A percentile compares a stretch with the other conserved stretches of the same genome.
phyloP scores from a whole-genome alignment of 768 basidiomycete species.

The Amanita thiersii region DNA sequence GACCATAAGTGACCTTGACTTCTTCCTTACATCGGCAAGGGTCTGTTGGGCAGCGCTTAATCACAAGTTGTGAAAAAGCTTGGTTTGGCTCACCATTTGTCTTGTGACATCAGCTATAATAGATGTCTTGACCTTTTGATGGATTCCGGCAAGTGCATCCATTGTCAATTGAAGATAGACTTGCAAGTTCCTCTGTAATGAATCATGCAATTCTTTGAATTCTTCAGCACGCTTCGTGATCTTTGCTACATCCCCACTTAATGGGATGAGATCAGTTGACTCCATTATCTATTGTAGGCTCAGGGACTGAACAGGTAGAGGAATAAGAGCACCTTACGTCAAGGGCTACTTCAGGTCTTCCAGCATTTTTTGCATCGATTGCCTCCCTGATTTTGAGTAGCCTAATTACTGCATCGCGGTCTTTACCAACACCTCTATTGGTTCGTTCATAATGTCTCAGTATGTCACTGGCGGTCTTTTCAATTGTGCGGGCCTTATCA shows the following conservation, averaged over 20 bases:
- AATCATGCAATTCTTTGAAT: conserved; percentile 81
- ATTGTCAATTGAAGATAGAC: conserved; percentile 84
- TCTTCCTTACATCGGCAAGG: conserved; percentile 59
- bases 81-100: conserved; percentile 52
- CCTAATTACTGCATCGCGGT: conserved; percentile 64
- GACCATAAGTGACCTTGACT: conserved; percentile 79
- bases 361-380: conserved; percentile 63
- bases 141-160: conserved; percentile 81
- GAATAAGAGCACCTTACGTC: conserved; percentile 45
- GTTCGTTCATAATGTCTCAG: conserved; percentile 73
- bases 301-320: neutral
- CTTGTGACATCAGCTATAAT: conserved; percentile 65
- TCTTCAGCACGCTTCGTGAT: conserved; percentile 84
- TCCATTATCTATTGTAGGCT: conserved; percentile 62
- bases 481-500: conserved; percentile 60
- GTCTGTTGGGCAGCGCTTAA: conserved; percentile 34
- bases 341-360: conserved; percentile 68
- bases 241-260: conserved; percentile 77
- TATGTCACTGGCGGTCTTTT: conserved; percentile 71
- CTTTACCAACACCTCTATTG: conserved; percentile 64
- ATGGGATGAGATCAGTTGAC: conserved; percentile 78
- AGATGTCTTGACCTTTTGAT: conserved; percentile 68
- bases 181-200: conserved; percentile 84
- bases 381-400: conserved; percentile 79
- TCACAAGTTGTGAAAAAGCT: conserved; percentile 9